Base-by-base conservation (phyloP, 345 rosid species). In the Brassica incana region DNA sequence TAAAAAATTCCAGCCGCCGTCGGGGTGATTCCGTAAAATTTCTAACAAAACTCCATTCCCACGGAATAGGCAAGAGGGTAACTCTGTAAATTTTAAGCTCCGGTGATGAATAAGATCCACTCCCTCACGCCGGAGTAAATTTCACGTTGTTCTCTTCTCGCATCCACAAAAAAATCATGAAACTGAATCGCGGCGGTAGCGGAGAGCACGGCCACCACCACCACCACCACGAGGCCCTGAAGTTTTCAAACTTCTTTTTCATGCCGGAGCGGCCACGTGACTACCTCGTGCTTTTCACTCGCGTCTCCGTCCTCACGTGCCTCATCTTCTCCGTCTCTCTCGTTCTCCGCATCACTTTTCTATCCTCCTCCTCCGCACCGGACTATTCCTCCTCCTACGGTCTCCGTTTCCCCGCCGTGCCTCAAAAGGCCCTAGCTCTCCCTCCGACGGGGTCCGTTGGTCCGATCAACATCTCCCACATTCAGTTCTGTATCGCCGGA, bases 401-500 rank as follows among this genome's bases (percentile, higher is more conserved):
- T 58, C 76, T 71, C 69, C 85, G 86, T 35, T 20, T 81, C 48
- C 50, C 78, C 83, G 36, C 83, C 71, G 56, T 63, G 5, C 78
- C 69, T 27, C 74, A 45, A 61, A 52, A 67, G 18, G 18, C 45
- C 1, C 11, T 8, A 6, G 74, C 73, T 4, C 10, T 38, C 3
- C 45, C 38, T 20, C 74, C 72, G 48, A 71, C 70, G 11, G 68
- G 71, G 69, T 63, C 78, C 63, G 15, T n/a, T 38, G 67, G 56
- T 0, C 80, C 90, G 10, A 88, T 92, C 48, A 90, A 88, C 79
- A 77, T 92, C 83, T 88, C 94, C 67, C 96, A 94, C 75, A 23
- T 94, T 69, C 71, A 87, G n/a, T 90, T 94, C 82, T 85, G 89
- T 60, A 83, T 94, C 67, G 89, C 89, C 25, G 94, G 89, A 33